A percentile compares a stretch with the other conserved stretches of the same genome.
Conservation (phyloP, 2,329 filamentous ascomycete species). For the Clarireedia sp. region DNA sequence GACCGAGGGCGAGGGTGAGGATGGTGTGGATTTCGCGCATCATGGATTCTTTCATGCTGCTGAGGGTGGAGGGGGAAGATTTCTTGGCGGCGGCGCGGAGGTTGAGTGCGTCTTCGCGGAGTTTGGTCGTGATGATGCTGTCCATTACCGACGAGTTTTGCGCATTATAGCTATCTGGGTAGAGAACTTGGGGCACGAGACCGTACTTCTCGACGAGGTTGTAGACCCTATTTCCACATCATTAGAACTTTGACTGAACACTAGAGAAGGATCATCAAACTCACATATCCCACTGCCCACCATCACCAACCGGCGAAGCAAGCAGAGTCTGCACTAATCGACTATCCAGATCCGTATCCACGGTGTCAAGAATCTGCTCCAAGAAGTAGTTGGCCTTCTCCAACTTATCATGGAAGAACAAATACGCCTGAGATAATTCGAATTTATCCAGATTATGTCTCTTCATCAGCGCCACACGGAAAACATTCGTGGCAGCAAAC, state of each 20-base stretch:
- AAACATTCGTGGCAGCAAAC: constrained; percentile 86
- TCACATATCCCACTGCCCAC: constrained; percentile 79
- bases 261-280: background rate
- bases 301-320: constrained; percentile 63
- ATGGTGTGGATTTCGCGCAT: constrained; percentile 73
- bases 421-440: constrained; percentile 78
- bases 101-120: constrained; percentile 74
- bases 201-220: constrained; percentile 84
- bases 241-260: background rate
- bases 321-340: constrained; percentile 66
- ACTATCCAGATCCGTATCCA: constrained; percentile 60
- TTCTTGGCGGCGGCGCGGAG: constrained; percentile 50
- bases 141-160: constrained; percentile 64
- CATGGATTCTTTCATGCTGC: constrained; percentile 60
- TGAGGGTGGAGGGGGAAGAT: constrained; percentile 5
- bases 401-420: constrained; percentile 92
- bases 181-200: constrained; percentile 72
- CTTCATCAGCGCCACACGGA: constrained; percentile 81
- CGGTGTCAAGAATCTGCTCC: constrained; percentile 72
- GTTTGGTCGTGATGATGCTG: constrained; percentile 69
- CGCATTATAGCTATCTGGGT: constrained; percentile 77
- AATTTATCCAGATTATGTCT: constrained; percentile 70
- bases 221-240: constrained; percentile 44
- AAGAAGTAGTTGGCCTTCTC: constrained; percentile 89
- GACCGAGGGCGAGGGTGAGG: constrained; percentile 74